A percentile compares a stretch with the other conserved stretches of the same genome.
These are phyloP conservation scores for Penicillium polonicum DNA, from an alignment of 2,329 filamentous ascomycete species.

Conservation along the genomic window DNA sequence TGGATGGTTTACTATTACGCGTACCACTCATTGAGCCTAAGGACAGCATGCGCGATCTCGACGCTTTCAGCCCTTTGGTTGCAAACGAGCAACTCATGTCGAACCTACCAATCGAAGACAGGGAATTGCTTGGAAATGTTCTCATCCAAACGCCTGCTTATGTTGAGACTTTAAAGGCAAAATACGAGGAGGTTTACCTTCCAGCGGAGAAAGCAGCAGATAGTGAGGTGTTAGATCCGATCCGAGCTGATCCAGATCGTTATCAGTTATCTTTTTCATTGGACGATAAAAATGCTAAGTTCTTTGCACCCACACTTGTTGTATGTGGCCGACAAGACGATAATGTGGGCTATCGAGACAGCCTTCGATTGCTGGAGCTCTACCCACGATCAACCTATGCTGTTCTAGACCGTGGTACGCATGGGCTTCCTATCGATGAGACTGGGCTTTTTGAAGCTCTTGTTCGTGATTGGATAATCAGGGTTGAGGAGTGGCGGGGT, in stretches of 20 bases:
- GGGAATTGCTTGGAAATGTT: constrained; percentile 23
- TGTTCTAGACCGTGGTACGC: constrained; percentile 28
- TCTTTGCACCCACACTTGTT: constrained; percentile 31
- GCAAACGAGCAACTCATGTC: constrained; percentile 26
- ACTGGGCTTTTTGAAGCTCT: constrained; percentile 29
- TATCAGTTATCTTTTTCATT: constrained; percentile 26
- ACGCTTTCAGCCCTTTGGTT: constrained; percentile 26
- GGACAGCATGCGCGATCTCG: constrained; percentile 26
- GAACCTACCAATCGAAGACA: constrained; percentile 23
- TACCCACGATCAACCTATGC: constrained; percentile 29
- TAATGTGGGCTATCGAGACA: constrained; percentile 31
- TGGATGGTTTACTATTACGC: constrained; percentile 29
- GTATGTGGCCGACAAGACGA: constrained; percentile 31
- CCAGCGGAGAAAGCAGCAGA: constrained; percentile 24
- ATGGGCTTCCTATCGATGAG: constrained; percentile 32
- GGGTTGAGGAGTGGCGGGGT: constrained; percentile 25
- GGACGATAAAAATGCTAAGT: constrained; percentile 16
- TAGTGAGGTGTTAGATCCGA: constrained; percentile 24
- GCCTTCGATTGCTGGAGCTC: constrained; percentile 28
- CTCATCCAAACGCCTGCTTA: constrained; percentile 31
- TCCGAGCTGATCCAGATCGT: constrained; percentile 27
- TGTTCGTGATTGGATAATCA: constrained; percentile 29
- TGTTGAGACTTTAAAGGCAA: constrained; percentile 22
- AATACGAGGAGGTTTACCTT: constrained; percentile 16
- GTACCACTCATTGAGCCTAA: constrained; percentile 30